Percentiles rank a stretch among this genome's conserved stretches.
Conservation (phyloP, 192 early-diverging fungal species). For the Podila epicladia region DNA sequence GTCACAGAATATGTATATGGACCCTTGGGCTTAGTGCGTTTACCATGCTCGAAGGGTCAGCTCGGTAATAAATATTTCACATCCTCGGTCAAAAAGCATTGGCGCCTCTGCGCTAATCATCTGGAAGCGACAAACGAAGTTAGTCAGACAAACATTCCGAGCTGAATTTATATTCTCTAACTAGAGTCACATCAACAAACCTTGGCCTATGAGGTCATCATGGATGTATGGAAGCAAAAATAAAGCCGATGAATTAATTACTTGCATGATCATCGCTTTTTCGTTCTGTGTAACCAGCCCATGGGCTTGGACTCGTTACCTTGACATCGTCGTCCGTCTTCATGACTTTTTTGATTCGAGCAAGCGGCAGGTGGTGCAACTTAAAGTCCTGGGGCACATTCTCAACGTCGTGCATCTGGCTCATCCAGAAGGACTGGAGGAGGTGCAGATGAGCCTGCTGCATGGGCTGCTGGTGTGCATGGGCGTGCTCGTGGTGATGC, state of each 20-base stretch:
- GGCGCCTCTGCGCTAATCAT: slow-evolving; percentile 84
- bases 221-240: too few relatives aligned
- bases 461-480: slow-evolving; percentile 48
- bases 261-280: background rate
- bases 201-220: background rate
- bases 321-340: slow-evolving; percentile 97
- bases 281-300: background rate
- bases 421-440: slow-evolving; percentile 74
- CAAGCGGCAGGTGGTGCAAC: slow-evolving; percentile 88
- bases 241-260: too few relatives aligned
- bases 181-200: background rate
- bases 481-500: slow-evolving; percentile 40
- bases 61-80: slow-evolving; percentile 97
- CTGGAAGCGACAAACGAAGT: slow-evolving; percentile 30
- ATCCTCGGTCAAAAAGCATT: slow-evolving; percentile 94
- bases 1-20: background rate
- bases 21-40: slow-evolving; percentile 1
- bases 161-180: too few relatives aligned
- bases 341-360: slow-evolving; percentile 98
- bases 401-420: slow-evolving; percentile 70
- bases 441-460: slow-evolving; percentile 47
- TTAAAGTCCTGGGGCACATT: slow-evolving; percentile 88
- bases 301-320: slow-evolving; percentile 49
- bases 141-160: background rate
- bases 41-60: slow-evolving; percentile 83